phyloP scores from a whole-genome alignment of 306 rosid genomes.

The Quercus engelmannii region DNA sequence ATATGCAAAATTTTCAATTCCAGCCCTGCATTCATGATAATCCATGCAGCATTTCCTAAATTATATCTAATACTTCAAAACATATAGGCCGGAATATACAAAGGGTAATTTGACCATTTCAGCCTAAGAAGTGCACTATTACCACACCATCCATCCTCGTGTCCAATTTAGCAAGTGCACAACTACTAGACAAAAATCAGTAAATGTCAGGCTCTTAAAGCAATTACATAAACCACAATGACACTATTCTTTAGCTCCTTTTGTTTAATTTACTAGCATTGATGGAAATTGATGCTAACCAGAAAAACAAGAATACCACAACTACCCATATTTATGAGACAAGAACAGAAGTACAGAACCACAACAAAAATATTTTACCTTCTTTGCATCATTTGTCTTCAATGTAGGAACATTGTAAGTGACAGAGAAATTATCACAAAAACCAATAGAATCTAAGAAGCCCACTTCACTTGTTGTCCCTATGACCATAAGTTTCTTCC shows the following conservation, averaged over 20 bases:
- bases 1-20: too few species aligned
- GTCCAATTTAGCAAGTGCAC: too few species aligned
- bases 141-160: too few species aligned
- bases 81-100: too few species aligned
- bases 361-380: constrained; percentile 48
- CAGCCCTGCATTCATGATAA: too few species aligned
- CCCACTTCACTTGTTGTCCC: constrained; percentile 89
- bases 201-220: too few species aligned
- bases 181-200: too few species aligned
- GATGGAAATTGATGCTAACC: background rate
- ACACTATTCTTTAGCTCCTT: background rate
- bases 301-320: constrained; percentile 5
- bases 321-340: constrained; percentile 1
- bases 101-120: too few species aligned
- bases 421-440: constrained; percentile 72
- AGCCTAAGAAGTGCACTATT: too few species aligned
- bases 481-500: constrained; percentile 86
- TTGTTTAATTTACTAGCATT: background rate
- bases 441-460: constrained; percentile 81
- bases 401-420: constrained; percentile 78
- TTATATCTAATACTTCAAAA: too few species aligned
- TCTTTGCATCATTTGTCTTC: constrained; percentile 65
- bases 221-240: too few species aligned
- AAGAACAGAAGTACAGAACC: constrained; percentile 1
- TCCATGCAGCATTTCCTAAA: too few species aligned